Evolutionary conservation across 805 yeast species (phyloP), one percentile per base, ranked within the genome.

Genomic region (Citeromyces matritensis): DNA sequence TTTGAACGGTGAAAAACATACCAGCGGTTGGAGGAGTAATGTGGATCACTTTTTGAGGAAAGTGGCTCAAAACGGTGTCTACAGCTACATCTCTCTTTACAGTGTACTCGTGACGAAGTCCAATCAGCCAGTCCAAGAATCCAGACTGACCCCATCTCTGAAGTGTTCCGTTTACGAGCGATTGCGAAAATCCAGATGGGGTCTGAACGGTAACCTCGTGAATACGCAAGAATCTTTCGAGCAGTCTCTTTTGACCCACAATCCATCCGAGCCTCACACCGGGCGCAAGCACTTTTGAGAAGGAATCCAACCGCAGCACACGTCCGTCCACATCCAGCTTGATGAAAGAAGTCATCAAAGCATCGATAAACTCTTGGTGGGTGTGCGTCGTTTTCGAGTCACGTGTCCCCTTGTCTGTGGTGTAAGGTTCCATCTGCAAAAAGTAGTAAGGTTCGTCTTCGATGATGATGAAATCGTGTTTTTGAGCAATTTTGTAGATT

Each of bases 391-490:
- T 17, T 5, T 3, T 15, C 15, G 15, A 9, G 29, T 26, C 19
- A 6, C 29, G 14, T 11, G 14, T 11, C 12, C 44, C 45, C 40
- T 65, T 56, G 35, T 69, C 72, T 15, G 47, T 42, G 15, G 70
- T 59, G 62, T 83, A 91, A 30, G 66, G 50, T 37, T 80, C 88
- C 94, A 88, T 84, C 59, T 88, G 98, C 51, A 88, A 63, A 63
- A 84, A 88, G 64, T 83, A 88, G 72, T 88, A 88, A 34, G 98
- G 98, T 58, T 91, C 98, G 54, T 88, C 98, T 60, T 88, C 98
- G 32, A 88, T 53, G 42, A 88, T 76, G 34, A 88, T 46, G 49
- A 88, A 65, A 57, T 91, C 95, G 53, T 85, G 80, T 59, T 83
- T 76, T 49, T 71, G 75, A 24, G 94, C 88, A 39, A 88, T 49